Percentiles rank a stretch among this genome's conserved stretches.
Evolutionary conservation across 163 green algal species (phyloP).

Genomic region (Chloromonas sp.): DNA sequence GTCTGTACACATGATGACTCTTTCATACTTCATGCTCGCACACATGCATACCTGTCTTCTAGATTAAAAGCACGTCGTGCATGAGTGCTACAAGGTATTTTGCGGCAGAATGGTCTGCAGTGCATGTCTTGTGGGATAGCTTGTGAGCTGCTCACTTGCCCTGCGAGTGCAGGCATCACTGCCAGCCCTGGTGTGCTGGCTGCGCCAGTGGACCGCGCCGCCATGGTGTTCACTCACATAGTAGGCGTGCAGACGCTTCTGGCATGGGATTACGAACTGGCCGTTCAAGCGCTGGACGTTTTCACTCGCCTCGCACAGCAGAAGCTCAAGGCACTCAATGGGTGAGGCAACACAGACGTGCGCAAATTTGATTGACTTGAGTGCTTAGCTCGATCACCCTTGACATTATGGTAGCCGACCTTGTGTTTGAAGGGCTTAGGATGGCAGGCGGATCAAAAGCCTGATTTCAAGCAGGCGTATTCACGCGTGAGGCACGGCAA

Average conservation of each 20-base stretch:
- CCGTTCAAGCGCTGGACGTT: slow-evolving; percentile 16
- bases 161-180: background rate
- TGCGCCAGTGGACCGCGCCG: slow-evolving; percentile 19
- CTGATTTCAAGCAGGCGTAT: too few relatives aligned
- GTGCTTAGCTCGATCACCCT: too few relatives aligned
- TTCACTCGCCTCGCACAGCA: slow-evolving; percentile 22
- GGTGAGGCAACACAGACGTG: background rate
- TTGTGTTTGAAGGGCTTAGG: too few relatives aligned
- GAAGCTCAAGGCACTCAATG: slow-evolving; percentile 19
- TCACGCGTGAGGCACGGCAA: too few relatives aligned
- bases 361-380: too few relatives aligned
- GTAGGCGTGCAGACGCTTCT: slow-evolving; percentile 32
- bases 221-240: slow-evolving; percentile 37
- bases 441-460: too few relatives aligned
- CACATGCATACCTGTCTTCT: background rate
- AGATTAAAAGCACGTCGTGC: background rate
- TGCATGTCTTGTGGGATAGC: too few relatives aligned
- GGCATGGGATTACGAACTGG: slow-evolving; percentile 28
- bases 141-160: too few relatives aligned
- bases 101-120: too few relatives aligned
- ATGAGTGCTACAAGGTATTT: background rate
- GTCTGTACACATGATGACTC: too few relatives aligned
- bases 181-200: slow-evolving; percentile 17
- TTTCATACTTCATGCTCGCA: background rate
- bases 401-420: too few relatives aligned